A percentile compares a stretch with the other conserved stretches of the same genome.
These are phyloP conservation scores for Coniochaeta sp. DNA, from an alignment of 2,329 filamentous ascomycete species.

Conservation along the genomic window DNA sequence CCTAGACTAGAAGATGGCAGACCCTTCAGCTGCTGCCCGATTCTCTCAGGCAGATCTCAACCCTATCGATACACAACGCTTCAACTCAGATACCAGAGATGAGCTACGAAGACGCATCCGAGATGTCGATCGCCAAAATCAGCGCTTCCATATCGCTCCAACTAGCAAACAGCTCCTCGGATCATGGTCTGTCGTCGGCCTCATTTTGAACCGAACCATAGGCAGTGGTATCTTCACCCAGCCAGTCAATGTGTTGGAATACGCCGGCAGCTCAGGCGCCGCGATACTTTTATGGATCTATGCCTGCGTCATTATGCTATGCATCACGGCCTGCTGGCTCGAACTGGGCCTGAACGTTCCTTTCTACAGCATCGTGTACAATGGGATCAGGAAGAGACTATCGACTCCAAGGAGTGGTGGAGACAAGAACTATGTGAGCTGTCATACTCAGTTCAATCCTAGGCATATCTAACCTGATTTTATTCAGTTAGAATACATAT, in stretches of 20 bases:
- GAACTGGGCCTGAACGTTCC: constrained; percentile 29
- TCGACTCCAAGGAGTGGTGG: constrained; percentile 25
- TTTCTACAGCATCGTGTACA: constrained; percentile 13
- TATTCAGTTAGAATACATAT: constrained; percentile 28
- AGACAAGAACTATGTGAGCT: constrained; percentile 29
- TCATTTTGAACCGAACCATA: constrained; percentile 10
- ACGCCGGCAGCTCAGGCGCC: constrained; percentile 6
- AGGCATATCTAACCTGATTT: neutral
- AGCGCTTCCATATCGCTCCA: neutral
- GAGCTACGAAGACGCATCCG: neutral
- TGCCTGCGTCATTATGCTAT: constrained; percentile 14
- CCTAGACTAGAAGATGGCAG: neutral
- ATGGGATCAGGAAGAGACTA: constrained; percentile 16
- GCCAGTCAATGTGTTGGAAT: constrained; percentile 8
- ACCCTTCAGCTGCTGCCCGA: neutral
- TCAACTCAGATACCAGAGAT: neutral
- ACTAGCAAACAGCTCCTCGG: constrained; percentile 9
- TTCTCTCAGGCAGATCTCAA: neutral
- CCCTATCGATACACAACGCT: neutral
- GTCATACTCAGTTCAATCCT: neutral
- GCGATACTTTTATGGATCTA: constrained; percentile 20
- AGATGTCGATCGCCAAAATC: neutral
- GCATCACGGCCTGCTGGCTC: constrained; percentile 16
- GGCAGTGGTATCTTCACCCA: constrained; percentile 11
- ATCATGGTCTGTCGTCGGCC: constrained; percentile 6